Base-by-base conservation (phyloP, 208 protist species). In the Strigomonas oncopelti region DNA sequence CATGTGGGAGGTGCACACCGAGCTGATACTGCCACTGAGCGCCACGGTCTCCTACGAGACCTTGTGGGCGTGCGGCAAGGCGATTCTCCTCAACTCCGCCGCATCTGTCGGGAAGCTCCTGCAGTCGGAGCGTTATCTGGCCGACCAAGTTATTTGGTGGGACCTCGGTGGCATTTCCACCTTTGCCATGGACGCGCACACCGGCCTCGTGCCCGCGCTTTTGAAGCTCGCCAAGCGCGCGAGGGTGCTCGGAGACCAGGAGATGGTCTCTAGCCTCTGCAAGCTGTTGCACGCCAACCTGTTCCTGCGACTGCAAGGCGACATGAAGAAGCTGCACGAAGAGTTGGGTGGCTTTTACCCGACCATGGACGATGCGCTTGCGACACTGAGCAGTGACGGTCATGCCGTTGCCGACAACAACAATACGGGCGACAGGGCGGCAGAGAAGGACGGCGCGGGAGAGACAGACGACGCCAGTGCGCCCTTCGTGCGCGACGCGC, bases 241-340 rank as follows among this genome's bases (percentile, higher is more conserved):
- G 2, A 54, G 36, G 38, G 62, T 48, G 14, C 42, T 53, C 22
- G 42, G 48, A 2, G 79, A 76, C 53, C n/a, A 66, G 13, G 74
- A 70, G 45, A 59, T 85, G n/a, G 72, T 69, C 0, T 42, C 71
- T 11, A 52, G 60, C n/a, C 71, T 73, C 36, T 86, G 79, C 51
- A 59, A 72, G 14, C 66, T 94, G 38, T 71, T 94, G n/a, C 79
- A 88, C 69, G 67, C 84, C 34, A 94, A 94, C 53, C 66, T 93
- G 24, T 46, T 90, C n/a, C 83, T 81, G 18, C 65, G 81, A 27
- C 56, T 71, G 34, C 32, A 52, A 14, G n/a, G 34, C n/a, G 20
- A 31, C 60, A 14, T 31, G 14, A 22, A 28, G 22, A 31, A 8
- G 31, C 22, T 48, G 0, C 34, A 29, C 24, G 38, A 54, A 0